Percentiles rank a stretch among this genome's conserved stretches.
Conservation (phyloP, 2,329 filamentous ascomycete species). For the Nannizzia gypsea region DNA sequence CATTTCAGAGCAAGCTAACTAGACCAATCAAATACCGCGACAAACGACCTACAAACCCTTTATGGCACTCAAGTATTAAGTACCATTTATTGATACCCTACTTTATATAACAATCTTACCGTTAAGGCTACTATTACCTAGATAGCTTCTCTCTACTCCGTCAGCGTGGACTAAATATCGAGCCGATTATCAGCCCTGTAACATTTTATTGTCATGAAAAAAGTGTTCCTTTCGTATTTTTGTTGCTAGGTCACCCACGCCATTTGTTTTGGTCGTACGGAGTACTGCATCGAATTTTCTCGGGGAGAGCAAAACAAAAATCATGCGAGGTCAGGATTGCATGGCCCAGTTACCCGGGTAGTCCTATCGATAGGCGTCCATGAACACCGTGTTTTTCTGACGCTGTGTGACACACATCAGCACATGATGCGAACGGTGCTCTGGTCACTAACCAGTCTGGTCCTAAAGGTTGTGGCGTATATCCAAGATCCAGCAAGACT, state of each 20-base stretch:
- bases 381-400: background rate
- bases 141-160: too few species aligned
- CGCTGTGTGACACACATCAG: background rate
- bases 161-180: too few species aligned
- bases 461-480: background rate
- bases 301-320: background rate
- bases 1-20: too few species aligned
- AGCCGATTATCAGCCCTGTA: too few species aligned
- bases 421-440: conserved; percentile 1
- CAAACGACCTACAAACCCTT: too few species aligned
- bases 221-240: background rate
- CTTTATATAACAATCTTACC: too few species aligned
- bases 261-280: background rate
- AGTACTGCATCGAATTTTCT: background rate
- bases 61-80: too few species aligned
- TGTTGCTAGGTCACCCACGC: background rate
- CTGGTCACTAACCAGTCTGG: background rate
- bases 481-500: background rate
- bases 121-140: too few species aligned
- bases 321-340: background rate
- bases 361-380: background rate
- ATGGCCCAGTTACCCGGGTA: background rate
- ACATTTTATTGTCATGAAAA: background rate
- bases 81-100: too few species aligned
- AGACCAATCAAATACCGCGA: too few species aligned